Evolutionary conservation across 2,329 filamentous ascomycete species (phyloP), one percentile per base, ranked within the genome.

Genomic region (Aspergillus fructus): DNA sequence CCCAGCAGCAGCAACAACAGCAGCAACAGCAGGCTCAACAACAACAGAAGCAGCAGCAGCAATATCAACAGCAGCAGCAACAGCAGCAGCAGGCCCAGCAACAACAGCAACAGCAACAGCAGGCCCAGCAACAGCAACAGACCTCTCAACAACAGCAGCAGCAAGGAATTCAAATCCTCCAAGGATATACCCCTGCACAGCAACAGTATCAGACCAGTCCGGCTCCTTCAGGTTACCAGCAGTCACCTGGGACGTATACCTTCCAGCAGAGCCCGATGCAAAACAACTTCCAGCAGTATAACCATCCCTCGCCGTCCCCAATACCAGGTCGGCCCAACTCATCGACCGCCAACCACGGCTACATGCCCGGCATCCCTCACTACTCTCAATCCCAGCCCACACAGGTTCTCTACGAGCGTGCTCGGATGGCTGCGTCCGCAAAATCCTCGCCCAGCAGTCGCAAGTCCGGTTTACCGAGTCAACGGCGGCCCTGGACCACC

Each of bases 401-500:
- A 3, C 80, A 83, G 62, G 80, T 83, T 8, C 73, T 85, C 1
- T 85, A 85, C 60, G 82, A 85, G 64, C 77, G 79, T 56, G 83
- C 83, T 37, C 79, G 83, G 45, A 77, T 81, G 68, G 82, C 81
- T 5, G 82, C 83, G 9, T 81, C 80, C 7, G 77, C 81, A 2
- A 84, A 83, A 64, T 76, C 80, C n/a, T 82, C 81, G 3, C 79
- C 82, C 1, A 80, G 77, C 49, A 78, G 76, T 56, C 79, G 81
- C 49, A 78, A 82, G 56, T 78, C 80, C 1, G 81, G 81, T 9
- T 70, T 81, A 11, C 82, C 82, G 5, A 83, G 78, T 52, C 81
- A 83, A 65, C 84, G 92, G 33, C 84, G 92, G 27, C 91, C 92
- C 0, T 96, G 92, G 92, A 91, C 89, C 0, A 87, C 89, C 4